Percentiles rank a stretch among this genome's conserved stretches.
These are phyloP conservation scores for Candida sphagnicola DNA, from an alignment of 805 yeast genomes.

Conservation along the genomic window DNA sequence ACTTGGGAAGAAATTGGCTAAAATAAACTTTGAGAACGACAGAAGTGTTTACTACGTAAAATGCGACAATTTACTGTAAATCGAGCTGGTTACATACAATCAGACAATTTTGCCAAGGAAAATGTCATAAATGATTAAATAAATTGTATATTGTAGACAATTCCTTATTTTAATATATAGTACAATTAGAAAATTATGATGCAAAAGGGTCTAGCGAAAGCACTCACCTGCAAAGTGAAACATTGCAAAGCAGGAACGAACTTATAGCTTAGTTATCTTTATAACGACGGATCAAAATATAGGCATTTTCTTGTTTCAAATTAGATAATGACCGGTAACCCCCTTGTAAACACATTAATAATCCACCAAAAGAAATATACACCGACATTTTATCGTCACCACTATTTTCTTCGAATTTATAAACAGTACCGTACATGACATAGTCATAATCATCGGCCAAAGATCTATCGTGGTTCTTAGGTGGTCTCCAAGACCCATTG, in stretches of 20 bases:
- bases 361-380: slow-evolving; percentile 93
- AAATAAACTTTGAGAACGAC: neutral
- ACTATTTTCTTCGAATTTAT: slow-evolving; percentile 85
- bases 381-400: slow-evolving; percentile 73
- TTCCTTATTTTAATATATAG: slow-evolving; percentile 1
- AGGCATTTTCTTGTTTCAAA: slow-evolving; percentile 91
- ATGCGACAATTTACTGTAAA: too few relatives aligned
- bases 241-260: neutral
- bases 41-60: too few relatives aligned
- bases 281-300: slow-evolving; percentile 78
- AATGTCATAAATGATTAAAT: neutral
- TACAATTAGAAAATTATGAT: neutral
- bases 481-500: slow-evolving; percentile 77
- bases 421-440: slow-evolving; percentile 97
- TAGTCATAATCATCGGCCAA: slow-evolving; percentile 96
- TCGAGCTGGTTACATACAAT: neutral
- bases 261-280: slow-evolving; percentile 27
- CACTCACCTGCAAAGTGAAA: too few relatives aligned
- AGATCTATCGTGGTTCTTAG: slow-evolving; percentile 76
- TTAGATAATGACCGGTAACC: slow-evolving; percentile 83
- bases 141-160: too few relatives aligned
- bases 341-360: slow-evolving; percentile 91
- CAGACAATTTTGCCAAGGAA: neutral
- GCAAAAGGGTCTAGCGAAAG: neutral
- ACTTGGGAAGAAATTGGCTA: too few relatives aligned